Conservation (phyloP, 345 rosid genomes). For the Psidium friedrichsthalianum region DNA sequence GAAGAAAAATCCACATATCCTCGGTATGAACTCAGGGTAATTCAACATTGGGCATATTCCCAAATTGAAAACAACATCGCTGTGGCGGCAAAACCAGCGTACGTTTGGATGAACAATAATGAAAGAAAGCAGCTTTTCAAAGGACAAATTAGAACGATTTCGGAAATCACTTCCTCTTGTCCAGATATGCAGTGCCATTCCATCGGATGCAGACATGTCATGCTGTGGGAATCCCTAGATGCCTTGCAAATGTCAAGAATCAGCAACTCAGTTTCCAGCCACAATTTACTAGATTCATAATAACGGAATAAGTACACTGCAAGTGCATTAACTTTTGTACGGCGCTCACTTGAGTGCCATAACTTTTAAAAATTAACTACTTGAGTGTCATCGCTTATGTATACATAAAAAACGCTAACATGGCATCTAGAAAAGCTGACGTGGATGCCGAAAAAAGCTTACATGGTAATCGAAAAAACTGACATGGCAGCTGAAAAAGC, state of each 20-base stretch:
- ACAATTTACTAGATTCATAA: not conserved
- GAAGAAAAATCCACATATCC: not conserved
- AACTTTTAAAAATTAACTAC: no score
- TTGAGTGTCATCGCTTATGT: no score
- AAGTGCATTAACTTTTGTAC: no score
- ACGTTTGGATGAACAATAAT: not conserved
- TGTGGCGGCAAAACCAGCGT: not conserved
- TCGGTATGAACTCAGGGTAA: not conserved
- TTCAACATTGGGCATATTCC: not conserved
- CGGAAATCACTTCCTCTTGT: not conserved
- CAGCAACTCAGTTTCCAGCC: not conserved
- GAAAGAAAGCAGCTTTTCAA: not conserved
- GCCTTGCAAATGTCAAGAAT: not conserved
- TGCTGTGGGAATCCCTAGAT: not conserved
- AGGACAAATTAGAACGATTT: not conserved
- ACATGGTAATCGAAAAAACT: no score
- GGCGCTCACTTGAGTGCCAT: no score
- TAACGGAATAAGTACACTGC: no score
- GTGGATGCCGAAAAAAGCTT: no score
- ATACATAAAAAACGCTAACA: no score
- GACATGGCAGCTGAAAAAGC: no score
- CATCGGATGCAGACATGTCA: conserved; percentile 16
- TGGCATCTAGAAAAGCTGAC: no score
- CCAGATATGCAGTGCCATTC: conserved; percentile 4
- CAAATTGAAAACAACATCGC: not conserved